These are phyloP conservation scores for Cupressus sempervirens DNA, from an alignment of 75 land plant species.

Conservation along the genomic window DNA sequence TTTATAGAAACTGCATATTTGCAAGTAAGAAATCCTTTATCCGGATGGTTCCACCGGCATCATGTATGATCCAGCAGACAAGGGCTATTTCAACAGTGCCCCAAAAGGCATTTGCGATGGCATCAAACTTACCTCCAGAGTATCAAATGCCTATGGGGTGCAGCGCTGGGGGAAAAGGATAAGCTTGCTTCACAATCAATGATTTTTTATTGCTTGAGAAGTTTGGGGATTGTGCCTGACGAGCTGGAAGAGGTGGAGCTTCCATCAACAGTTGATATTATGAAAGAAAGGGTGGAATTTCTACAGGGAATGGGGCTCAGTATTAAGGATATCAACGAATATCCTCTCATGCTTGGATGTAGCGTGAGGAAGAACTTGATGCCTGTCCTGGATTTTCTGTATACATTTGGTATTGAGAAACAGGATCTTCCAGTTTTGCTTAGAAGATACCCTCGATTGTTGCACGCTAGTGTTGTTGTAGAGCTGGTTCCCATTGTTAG, in stretches of 20 bases:
- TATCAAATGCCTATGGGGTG: conserved; percentile 79
- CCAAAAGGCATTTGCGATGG: conserved; percentile 10
- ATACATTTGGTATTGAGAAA: conserved; percentile 45
- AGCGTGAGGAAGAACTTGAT: conserved; percentile 74
- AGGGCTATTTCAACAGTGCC: conserved; percentile 7
- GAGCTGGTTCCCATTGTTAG: conserved; percentile 70
- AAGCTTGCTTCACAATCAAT: conserved; percentile 38
- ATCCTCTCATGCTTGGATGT: conserved; percentile 80
- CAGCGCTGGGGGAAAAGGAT: conserved; percentile 47
- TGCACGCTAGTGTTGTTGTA: conserved; percentile 72
- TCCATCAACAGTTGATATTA: conserved; percentile 70
- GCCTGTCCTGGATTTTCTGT: conserved; percentile 59
- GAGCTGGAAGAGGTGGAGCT: conserved; percentile 83
- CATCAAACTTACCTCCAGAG: conserved; percentile 34
- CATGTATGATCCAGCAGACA: background rate
- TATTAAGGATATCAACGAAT: conserved; percentile 64
- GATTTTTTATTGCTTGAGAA: conserved; percentile 58
- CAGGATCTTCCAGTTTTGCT: conserved; percentile 45
- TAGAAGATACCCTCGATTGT: conserved; percentile 62
- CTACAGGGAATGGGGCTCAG: conserved; percentile 48
- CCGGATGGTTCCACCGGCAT: background rate
- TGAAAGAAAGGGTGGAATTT: conserved; percentile 87
- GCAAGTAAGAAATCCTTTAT: background rate
- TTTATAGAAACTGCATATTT: background rate
- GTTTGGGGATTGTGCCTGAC: conserved; percentile 61